phyloP scores from a whole-genome alignment of 768 basidiomycete genomes.

The Cubamyces sp. region DNA sequence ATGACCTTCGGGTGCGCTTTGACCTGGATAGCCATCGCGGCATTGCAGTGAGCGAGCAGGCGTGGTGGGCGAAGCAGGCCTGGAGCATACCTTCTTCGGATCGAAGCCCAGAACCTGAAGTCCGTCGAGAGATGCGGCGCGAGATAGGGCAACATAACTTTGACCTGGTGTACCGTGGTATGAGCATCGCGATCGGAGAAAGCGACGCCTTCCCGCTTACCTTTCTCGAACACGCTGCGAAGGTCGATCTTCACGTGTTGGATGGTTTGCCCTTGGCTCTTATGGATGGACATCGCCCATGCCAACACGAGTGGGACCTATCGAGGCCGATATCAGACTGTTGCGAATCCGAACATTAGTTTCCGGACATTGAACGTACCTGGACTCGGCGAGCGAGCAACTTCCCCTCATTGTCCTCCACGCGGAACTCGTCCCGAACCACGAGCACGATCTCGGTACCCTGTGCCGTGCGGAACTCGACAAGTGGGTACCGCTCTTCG shows the following conservation, averaged over 20 bases:
- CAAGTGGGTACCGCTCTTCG: conserved; percentile 49
- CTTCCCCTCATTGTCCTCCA: conserved; percentile 56
- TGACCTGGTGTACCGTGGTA: conserved; percentile 39
- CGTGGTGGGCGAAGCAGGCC: neutral
- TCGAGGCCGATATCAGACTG: no score
- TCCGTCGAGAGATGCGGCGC: conserved; percentile 56
- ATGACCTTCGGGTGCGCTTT: conserved; percentile 49
- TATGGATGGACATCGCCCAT: conserved; percentile 82
- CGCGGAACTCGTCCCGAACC: conserved; percentile 54
- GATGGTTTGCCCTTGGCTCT: conserved; percentile 77
- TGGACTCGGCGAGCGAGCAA: conserved; percentile 52
- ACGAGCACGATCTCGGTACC: conserved; percentile 52
- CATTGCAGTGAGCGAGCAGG: neutral
- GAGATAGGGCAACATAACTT: conserved; percentile 54
- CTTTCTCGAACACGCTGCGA: conserved; percentile 65
- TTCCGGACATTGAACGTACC: conserved; percentile 27
- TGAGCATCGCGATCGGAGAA: neutral
- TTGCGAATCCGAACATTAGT: neutral
- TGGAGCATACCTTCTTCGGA: conserved; percentile 46
- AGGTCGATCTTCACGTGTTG: conserved; percentile 68
- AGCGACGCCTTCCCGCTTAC: conserved; percentile 28
- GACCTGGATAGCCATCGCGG: conserved; percentile 35
- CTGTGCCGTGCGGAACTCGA: conserved; percentile 48
- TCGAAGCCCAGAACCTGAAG: conserved; percentile 58
- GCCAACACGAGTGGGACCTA: conserved; percentile 76